Evolutionary conservation across 139 green algal genomes (phyloP).

Genomic region (Astrephomene gubernaculifera): DNA sequence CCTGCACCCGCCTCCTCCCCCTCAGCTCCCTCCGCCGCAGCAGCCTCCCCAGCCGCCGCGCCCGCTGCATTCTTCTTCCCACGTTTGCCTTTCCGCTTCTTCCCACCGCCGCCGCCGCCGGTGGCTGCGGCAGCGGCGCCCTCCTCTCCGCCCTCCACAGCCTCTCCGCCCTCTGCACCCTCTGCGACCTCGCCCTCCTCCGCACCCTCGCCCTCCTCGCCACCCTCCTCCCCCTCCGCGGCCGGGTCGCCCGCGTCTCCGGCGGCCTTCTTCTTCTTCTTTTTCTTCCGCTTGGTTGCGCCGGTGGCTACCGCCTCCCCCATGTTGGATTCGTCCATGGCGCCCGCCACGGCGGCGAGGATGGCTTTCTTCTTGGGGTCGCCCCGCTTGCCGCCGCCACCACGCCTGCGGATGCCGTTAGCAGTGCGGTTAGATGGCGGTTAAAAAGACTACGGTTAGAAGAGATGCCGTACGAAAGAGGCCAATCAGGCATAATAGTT

Average conservation of each 20-base stretch:
- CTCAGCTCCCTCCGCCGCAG: background rate
- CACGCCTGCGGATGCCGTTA: too few relatives aligned
- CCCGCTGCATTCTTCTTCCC: too few relatives aligned
- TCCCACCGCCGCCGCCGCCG: background rate
- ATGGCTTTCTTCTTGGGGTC: background rate
- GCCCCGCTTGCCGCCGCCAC: background rate
- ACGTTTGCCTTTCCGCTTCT: background rate
- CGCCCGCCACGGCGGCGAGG: background rate
- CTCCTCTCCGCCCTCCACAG: background rate
- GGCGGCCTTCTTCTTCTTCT: conserved; percentile 25
- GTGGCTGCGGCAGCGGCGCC: background rate
- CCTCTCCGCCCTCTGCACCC: background rate
- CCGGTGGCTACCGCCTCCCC: conserved; percentile 5
- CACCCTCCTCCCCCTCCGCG: background rate
- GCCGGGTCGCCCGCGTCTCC: background rate
- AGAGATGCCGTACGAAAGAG: too few relatives aligned
- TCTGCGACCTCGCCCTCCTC: background rate
- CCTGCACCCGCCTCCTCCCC: background rate
- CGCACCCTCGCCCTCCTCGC: background rate
- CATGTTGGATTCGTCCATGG: conserved; percentile 41
- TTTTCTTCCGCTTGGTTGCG: background rate
- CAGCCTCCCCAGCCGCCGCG: too few relatives aligned
- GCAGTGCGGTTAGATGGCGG: too few relatives aligned
- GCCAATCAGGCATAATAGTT: too few relatives aligned
- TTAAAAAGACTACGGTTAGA: too few relatives aligned